Base-by-base conservation (phyloP, 305 asterid species). In the Fraxinus velutina region DNA sequence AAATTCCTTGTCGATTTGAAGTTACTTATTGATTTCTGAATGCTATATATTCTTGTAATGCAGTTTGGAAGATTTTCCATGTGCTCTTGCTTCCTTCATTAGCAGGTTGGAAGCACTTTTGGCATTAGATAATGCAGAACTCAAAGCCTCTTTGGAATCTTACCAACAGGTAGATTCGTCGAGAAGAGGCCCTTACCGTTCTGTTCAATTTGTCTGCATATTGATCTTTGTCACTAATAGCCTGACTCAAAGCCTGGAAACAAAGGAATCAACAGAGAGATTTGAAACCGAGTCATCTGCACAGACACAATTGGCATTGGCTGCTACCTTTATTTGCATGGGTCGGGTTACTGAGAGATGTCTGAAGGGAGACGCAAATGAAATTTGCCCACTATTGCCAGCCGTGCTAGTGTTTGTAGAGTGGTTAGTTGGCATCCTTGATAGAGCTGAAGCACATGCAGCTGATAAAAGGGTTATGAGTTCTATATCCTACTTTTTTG, bases 21-120 rank as follows among this genome's bases (percentile, higher is more conserved):
- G 37, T 60, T 57, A 83, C 32, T 70, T 44, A 47, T 21, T 72
- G 33, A 78, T 30, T 79, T 78, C 44, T 83, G 37, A 64, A 27
- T 29, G 74, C 37, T 78, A 77, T 17, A 27, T 75, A 82, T 82
- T 68, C 34, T 1, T 84, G 77, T 36, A 6, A 73, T 89, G 87
- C 96, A 95, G 99, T 83, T 88, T 89, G 90, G 95, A 93, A 81
- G 94, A 91, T 62, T 93, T 90, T 81, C 91, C 91, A 0, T 60
- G 87, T 85, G 82, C 89, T 22, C 86, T 95, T 70, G 91, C 95
- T 85, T 88, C 93, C 2, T 80, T 90, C 37, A 82, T 93, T 86
- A 86, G 79, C 82, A 85, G 86, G 68, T 88, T 95, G 83, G 99
- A 95, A 82, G 84, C 86, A 73, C 73, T 90, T 71, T 68, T 88